phyloP scores from a whole-genome alignment of 1,284 basidiomycete species.

The Tilletia setariae region DNA sequence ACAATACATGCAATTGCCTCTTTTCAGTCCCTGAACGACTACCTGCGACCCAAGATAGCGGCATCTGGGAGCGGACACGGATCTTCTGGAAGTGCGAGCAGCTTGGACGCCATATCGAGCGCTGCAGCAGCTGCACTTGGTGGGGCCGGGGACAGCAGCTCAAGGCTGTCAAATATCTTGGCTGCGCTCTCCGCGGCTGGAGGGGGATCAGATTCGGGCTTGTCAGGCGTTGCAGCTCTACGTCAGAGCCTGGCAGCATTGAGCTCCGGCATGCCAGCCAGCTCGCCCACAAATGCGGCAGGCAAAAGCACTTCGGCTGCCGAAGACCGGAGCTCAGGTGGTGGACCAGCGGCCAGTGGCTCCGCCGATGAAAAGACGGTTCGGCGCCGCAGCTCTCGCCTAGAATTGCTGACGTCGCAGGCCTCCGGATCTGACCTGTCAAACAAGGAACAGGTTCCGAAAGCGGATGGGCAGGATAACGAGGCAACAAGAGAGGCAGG shows the following conservation, averaged over 20 bases:
- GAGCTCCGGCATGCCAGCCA: neutral
- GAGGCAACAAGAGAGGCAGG: neutral
- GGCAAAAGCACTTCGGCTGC: slow-evolving; percentile 16
- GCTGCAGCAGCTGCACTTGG: too few species aligned
- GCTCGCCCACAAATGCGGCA: neutral
- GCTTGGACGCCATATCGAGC: neutral
- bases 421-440: neutral
- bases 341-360: neutral
- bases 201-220: slow-evolving; percentile 42
- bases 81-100: slow-evolving; percentile 12
- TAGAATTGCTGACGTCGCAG: neutral
- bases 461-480: neutral
- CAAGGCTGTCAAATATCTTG: slow-evolving; percentile 80
- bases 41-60: slow-evolving; percentile 47
- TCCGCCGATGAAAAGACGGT: neutral
- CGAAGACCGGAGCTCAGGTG: neutral
- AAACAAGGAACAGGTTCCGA: neutral
- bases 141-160: slow-evolving; percentile 38
- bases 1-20: slow-evolving; percentile 52
- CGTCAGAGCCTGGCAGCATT: slow-evolving; percentile 10
- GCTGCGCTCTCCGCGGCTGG: slow-evolving; percentile 74
- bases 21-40: slow-evolving; percentile 48
- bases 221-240: slow-evolving; percentile 16
- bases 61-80: slow-evolving; percentile 64
- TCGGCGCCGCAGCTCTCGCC: slow-evolving; percentile 3